A percentile compares a stretch with the other conserved stretches of the same genome.
These are phyloP conservation scores for Pleurotus eryngii DNA, from an alignment of 768 basidiomycete genomes.

Conservation along the genomic window DNA sequence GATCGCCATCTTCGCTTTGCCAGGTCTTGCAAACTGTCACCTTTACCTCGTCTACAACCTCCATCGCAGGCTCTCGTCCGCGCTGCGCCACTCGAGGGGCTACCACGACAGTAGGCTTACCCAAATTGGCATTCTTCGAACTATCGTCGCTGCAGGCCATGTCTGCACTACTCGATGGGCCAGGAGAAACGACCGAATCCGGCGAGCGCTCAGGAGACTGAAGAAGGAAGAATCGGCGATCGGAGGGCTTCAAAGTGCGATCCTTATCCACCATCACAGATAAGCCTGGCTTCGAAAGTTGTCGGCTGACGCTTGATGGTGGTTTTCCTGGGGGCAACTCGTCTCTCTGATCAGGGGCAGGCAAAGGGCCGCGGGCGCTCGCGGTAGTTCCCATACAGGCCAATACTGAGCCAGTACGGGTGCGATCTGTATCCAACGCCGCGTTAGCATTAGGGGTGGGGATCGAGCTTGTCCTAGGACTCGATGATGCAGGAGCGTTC, in stretches of 20 bases:
- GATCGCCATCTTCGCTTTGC: background rate
- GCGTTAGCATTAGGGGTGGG: background rate
- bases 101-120: background rate
- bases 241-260: constrained; percentile 11
- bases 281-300: constrained; percentile 5
- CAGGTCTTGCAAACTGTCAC: background rate
- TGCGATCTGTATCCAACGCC: background rate
- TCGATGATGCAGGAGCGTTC: background rate
- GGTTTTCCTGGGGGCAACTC: constrained; percentile 1
- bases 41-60: background rate
- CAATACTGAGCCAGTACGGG: background rate
- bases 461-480: background rate
- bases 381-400: background rate
- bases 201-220: constrained; percentile 10
- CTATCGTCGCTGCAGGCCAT: too few relatives aligned
- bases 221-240: constrained; percentile 12
- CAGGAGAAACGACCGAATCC: background rate
- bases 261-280: constrained; percentile 3
- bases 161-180: background rate
- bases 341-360: background rate
- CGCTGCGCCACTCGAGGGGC: background rate
- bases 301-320: background rate
- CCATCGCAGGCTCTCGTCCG: background rate
- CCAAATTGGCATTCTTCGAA: background rate
- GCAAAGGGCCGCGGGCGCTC: background rate